Evolutionary conservation across 2,329 filamentous ascomycete genomes (phyloP).

Genomic region (Pseudogymnoascus verrucosus): DNA sequence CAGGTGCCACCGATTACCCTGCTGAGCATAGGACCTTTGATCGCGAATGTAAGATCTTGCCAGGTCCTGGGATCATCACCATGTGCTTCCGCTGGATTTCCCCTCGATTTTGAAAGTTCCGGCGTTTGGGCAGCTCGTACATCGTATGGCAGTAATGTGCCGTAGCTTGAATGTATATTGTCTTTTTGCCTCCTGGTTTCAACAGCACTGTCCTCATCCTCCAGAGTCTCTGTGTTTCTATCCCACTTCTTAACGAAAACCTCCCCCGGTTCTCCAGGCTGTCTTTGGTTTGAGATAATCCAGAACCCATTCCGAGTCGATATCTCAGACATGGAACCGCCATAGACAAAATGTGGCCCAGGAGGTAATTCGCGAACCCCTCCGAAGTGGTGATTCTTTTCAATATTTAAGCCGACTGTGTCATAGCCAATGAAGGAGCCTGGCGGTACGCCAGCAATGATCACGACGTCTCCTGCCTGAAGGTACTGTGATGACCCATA

Average conservation of each 20-base stretch:
- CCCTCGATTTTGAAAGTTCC: background rate
- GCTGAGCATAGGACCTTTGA: slow-evolving; percentile 38
- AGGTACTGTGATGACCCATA: slow-evolving; percentile 22
- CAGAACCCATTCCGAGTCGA: slow-evolving; percentile 50
- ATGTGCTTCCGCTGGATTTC: slow-evolving; percentile 17
- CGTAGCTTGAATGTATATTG: slow-evolving; percentile 22
- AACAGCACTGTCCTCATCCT: slow-evolving; percentile 36
- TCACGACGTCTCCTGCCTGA: slow-evolving; percentile 39
- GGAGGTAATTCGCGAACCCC: slow-evolving; percentile 48
- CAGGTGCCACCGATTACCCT: slow-evolving; percentile 38
- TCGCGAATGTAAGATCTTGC: slow-evolving; percentile 42
- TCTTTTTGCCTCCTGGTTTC: slow-evolving; percentile 40
- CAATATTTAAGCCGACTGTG: slow-evolving; percentile 38
- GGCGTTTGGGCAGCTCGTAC: background rate
- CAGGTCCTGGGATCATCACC: slow-evolving; percentile 36
- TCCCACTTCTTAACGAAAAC: slow-evolving; percentile 47
- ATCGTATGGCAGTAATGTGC: slow-evolving; percentile 21
- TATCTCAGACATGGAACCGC: slow-evolving; percentile 39
- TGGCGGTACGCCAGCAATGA: slow-evolving; percentile 43
- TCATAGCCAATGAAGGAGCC: slow-evolving; percentile 26
- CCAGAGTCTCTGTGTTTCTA: slow-evolving; percentile 45
- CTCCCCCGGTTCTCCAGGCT: slow-evolving; percentile 23
- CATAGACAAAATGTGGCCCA: slow-evolving; percentile 54
- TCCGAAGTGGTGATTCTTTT: slow-evolving; percentile 41
- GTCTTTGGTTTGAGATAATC: slow-evolving; percentile 32